A percentile compares a stretch with the other conserved stretches of the same genome.
phyloP scores from a whole-genome alignment of 2,329 filamentous ascomycete genomes.

The Hypoxylon sp. region DNA sequence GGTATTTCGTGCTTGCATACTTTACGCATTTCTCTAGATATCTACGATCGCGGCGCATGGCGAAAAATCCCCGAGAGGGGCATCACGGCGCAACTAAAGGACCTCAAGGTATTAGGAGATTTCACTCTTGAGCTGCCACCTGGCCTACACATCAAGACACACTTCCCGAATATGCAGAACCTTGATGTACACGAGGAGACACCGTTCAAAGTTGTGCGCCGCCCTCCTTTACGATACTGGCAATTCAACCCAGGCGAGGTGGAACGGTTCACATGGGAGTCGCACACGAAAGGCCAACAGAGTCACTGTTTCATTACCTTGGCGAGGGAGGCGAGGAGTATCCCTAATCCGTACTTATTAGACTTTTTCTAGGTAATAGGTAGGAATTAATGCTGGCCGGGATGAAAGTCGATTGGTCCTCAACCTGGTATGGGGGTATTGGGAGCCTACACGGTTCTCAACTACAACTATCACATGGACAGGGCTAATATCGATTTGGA shows the following conservation, averaged over 20 bases:
- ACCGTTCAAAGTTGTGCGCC: constrained; percentile 48
- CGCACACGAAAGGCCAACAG: constrained; percentile 39
- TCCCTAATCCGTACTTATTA: constrained; percentile 51
- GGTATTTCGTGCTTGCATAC: constrained; percentile 48
- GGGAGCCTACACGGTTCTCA: constrained; percentile 14
- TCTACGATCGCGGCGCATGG: constrained; percentile 53
- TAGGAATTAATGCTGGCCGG: constrained; percentile 1
- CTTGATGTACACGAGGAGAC: constrained; percentile 31
- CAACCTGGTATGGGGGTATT: constrained; percentile 4
- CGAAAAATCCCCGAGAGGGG: constrained; percentile 50
- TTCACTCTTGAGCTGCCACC: constrained; percentile 53
- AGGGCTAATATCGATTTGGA: constrained; percentile 7
- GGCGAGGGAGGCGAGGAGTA: constrained; percentile 40
- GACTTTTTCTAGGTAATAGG: constrained; percentile 41
- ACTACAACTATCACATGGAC: constrained; percentile 21
- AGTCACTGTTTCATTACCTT: constrained; percentile 49
- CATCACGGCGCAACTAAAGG: constrained; percentile 41
- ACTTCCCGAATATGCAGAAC: constrained; percentile 45
- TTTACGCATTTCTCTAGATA: constrained; percentile 52
- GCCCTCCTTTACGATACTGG: constrained; percentile 52
- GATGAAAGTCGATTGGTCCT: constrained; percentile 17
- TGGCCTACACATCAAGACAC: constrained; percentile 46
- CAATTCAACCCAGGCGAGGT: constrained; percentile 52
- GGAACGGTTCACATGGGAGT: constrained; percentile 52
- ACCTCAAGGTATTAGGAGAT: constrained; percentile 42